phyloP scores from a whole-genome alignment of 1,139 yeast genomes.

The Trichomonascaceae sp. region DNA sequence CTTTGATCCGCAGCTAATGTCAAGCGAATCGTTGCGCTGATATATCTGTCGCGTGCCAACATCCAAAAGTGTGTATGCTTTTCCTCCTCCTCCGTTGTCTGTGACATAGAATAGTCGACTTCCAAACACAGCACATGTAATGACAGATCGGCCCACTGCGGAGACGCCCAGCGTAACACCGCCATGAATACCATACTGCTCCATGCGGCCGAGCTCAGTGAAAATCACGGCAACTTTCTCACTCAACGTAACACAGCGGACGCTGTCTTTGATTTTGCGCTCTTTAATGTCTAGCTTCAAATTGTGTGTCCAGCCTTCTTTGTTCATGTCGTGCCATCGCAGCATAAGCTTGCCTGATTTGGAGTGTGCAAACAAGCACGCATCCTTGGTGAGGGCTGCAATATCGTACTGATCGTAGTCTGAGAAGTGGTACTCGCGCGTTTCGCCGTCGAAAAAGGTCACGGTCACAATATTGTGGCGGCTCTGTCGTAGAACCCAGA shows the following conservation, averaged over 20 bases:
- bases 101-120: constrained; percentile 29
- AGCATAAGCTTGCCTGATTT: constrained; percentile 16
- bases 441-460: constrained; percentile 73
- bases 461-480: constrained; percentile 63
- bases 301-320: constrained; percentile 18
- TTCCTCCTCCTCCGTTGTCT: constrained; percentile 13
- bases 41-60: constrained; percentile 26
- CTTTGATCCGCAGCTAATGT: constrained; percentile 15
- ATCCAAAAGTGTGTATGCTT: constrained; percentile 28
- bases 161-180: constrained; percentile 36
- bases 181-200: constrained; percentile 44
- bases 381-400: constrained; percentile 58
- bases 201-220: constrained; percentile 43
- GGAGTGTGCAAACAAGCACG: constrained; percentile 46
- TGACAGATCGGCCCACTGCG: constrained; percentile 32
- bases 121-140: constrained; percentile 39
- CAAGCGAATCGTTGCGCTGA: constrained; percentile 27
- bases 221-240: constrained; percentile 37
- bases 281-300: constrained; percentile 30
- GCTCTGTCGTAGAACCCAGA: constrained; percentile 61
- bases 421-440: constrained; percentile 75
- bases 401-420: constrained; percentile 61
- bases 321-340: constrained; percentile 19
- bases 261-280: constrained; percentile 26
- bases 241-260: constrained; percentile 41